phyloP scores from a whole-genome alignment of 2,329 filamentous ascomycete genomes.

The Penicillium janthinellum region DNA sequence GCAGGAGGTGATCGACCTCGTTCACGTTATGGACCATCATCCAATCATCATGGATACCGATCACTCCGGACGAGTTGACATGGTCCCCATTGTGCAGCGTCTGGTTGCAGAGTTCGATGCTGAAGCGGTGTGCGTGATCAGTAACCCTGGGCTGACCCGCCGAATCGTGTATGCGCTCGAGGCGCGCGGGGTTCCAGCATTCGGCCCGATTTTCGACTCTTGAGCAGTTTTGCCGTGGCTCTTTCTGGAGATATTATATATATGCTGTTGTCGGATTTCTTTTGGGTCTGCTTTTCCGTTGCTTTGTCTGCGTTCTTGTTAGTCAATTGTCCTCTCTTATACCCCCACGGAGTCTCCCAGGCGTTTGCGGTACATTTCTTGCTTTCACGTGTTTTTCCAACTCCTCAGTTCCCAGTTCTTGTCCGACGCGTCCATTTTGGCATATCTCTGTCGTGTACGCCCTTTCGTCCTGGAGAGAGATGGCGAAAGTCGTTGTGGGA shows the following conservation, averaged over 20 bases:
- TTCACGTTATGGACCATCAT: slow-evolving; percentile 60
- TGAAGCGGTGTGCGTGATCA: slow-evolving; percentile 74
- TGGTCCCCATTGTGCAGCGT: slow-evolving; percentile 58
- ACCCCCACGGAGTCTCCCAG: not conserved
- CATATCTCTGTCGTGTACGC: not conserved
- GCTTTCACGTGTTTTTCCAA: not conserved
- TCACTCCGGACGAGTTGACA: slow-evolving; percentile 60
- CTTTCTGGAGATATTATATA: not conserved
- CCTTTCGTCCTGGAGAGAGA: not conserved
- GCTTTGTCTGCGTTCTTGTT: not conserved
- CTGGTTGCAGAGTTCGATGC: slow-evolving; percentile 51
- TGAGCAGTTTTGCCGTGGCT: slow-evolving; percentile 31
- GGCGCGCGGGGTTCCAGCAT: slow-evolving; percentile 65
- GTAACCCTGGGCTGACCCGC: slow-evolving; percentile 67
- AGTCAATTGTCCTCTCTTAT: not conserved
- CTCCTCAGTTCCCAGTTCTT: too few species aligned
- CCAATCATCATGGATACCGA: slow-evolving; percentile 71
- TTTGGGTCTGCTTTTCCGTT: not conserved
- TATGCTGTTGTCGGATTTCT: not conserved
- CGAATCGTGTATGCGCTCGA: slow-evolving; percentile 71
- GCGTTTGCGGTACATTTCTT: slow-evolving; percentile 2
- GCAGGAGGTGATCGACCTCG: slow-evolving; percentile 55
- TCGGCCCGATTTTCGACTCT: slow-evolving; percentile 74
- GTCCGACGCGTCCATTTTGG: not conserved
- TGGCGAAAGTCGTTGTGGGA: not conserved